Evolutionary conservation across 345 rosid species (phyloP).

Genomic region (Angophora floribunda): DNA sequence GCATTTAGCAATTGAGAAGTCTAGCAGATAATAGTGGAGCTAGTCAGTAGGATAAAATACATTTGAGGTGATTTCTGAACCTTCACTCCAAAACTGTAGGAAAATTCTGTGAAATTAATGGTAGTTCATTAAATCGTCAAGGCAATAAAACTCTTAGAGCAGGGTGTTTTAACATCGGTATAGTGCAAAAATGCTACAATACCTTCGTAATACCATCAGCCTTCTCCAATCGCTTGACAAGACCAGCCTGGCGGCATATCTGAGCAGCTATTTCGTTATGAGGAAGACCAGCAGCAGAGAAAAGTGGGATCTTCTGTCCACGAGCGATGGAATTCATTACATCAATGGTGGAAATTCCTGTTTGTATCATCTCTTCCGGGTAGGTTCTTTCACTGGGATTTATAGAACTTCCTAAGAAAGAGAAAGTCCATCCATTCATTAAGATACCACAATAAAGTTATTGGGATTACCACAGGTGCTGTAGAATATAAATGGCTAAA

Average conservation of each 20-base stretch:
- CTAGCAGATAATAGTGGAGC: neutral
- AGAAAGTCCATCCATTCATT: neutral
- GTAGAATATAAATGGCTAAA: neutral
- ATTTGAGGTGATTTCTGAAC: neutral
- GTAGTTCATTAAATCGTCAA: neutral
- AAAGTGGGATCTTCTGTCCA: conserved; percentile 96
- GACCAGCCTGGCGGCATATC: conserved; percentile 97
- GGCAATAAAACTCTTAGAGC: neutral
- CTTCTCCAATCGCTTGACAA: conserved; percentile 91
- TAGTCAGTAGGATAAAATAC: neutral
- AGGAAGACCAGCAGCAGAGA: conserved; percentile 99
- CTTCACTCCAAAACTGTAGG: neutral
- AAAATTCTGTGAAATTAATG: neutral
- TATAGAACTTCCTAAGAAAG: conserved; percentile 70
- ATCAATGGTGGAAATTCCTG: conserved; percentile 97
- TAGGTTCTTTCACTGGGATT: conserved; percentile 98
- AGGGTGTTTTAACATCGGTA: neutral
- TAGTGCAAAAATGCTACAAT: neutral
- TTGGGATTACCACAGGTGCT: neutral
- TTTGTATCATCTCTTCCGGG: conserved; percentile 98
- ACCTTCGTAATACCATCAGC: conserved; percentile 56
- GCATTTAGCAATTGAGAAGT: neutral
- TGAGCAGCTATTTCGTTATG: conserved; percentile 99
- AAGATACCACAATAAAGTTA: neutral
- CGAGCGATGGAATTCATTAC: conserved; percentile 97